phyloP scores from a whole-genome alignment of 495 filamentous ascomycete species.

The Mycothermus thermophilus region DNA sequence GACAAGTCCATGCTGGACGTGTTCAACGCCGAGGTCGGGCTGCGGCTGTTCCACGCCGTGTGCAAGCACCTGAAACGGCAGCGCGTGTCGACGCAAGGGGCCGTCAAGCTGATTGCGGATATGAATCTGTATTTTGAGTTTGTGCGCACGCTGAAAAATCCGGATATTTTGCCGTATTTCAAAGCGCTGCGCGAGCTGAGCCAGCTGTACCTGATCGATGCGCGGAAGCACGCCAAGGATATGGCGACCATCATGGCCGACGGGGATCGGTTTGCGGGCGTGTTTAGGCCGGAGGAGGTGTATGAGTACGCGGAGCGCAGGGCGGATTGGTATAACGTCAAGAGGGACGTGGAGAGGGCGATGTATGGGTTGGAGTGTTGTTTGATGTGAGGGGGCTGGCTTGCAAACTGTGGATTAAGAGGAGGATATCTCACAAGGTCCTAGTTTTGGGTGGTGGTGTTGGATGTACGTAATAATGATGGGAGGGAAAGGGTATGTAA shows the following conservation, averaged over 20 bases:
- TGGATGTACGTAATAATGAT: too few relatives aligned
- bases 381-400: conserved; percentile 50
- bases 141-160: conserved; percentile 65
- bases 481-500: too few relatives aligned
- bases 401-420: not conserved
- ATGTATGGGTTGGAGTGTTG: conserved; percentile 94
- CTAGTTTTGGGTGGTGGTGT: too few relatives aligned
- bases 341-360: conserved; percentile 77
- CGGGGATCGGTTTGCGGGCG: conserved; percentile 72
- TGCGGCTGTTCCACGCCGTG: conserved; percentile 75
- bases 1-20: conserved; percentile 97
- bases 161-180: conserved; percentile 76
- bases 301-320: conserved; percentile 91
- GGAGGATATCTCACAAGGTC: not conserved
- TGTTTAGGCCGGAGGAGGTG: conserved; percentile 91
- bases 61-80: conserved; percentile 98
- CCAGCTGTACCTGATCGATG: conserved; percentile 90
- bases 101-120: conserved; percentile 87
- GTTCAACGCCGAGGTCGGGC: conserved; percentile 94
- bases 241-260: conserved; percentile 92
- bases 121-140: conserved; percentile 89
- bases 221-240: conserved; percentile 80
- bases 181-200: conserved; percentile 79
- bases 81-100: conserved; percentile 76
- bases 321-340: conserved; percentile 87